Conservation (phyloP, 108 stramenopile species). For the Cyclotella sp. region DNA sequence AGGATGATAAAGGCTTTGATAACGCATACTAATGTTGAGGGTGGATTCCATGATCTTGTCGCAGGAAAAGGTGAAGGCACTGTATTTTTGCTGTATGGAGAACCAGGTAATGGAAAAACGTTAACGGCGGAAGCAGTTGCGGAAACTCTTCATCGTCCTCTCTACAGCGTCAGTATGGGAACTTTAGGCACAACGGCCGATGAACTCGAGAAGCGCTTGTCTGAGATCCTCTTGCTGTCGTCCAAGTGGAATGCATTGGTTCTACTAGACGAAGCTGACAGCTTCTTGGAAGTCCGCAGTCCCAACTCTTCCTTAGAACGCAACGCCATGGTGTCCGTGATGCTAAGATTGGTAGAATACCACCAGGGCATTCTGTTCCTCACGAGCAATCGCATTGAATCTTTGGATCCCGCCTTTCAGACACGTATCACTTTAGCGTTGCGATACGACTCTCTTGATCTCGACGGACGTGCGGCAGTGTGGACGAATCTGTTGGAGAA, state of each 20-base stretch:
- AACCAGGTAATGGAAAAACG: constrained; percentile 73
- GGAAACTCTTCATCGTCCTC: constrained; percentile 64
- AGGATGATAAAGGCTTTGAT: constrained; percentile 72
- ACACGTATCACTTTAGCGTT: constrained; percentile 72
- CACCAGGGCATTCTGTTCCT: constrained; percentile 71
- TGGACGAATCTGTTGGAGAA: constrained; percentile 65
- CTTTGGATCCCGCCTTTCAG: constrained; percentile 74
- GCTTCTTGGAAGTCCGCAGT: constrained; percentile 62
- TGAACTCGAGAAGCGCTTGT: constrained; percentile 58
- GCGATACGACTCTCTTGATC: constrained; percentile 58
- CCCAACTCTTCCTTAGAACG: constrained; percentile 60
- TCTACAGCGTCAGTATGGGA: constrained; percentile 69
- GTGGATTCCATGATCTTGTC: constrained; percentile 69
- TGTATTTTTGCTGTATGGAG: constrained; percentile 70
- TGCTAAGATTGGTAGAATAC: constrained; percentile 74
- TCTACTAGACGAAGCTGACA: constrained; percentile 72
- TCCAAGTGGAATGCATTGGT: constrained; percentile 69
- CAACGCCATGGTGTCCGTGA: constrained; percentile 80
- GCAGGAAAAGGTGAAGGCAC: constrained; percentile 69
- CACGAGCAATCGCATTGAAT: constrained; percentile 72
- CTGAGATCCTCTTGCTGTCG: constrained; percentile 60
- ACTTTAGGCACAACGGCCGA: constrained; percentile 67
- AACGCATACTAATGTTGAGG: constrained; percentile 33
- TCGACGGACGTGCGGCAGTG: constrained; percentile 55
- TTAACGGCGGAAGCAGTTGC: constrained; percentile 76